These are phyloP conservation scores for Aspergillus hancockii DNA, from an alignment of 495 filamentous ascomycete species.

Conservation along the genomic window DNA sequence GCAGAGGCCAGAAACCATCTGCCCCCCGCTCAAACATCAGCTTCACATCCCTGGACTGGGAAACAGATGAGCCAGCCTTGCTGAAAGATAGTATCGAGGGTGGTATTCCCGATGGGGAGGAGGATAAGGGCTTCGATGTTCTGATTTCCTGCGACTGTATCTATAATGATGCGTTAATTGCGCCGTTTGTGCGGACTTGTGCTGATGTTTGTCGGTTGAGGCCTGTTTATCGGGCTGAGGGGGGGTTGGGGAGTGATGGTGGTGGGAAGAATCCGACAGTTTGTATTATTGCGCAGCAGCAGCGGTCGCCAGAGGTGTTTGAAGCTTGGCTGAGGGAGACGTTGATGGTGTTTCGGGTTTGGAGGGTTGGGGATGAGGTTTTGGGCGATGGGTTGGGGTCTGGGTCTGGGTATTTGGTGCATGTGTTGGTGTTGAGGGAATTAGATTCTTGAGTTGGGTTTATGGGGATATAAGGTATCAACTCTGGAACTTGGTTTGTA, in stretches of 20 bases:
- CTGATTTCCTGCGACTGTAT: slow-evolving; percentile 86
- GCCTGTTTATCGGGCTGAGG: slow-evolving; percentile 21
- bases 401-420: slow-evolving; percentile 49
- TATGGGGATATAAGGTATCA: too few relatives aligned
- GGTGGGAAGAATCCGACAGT: slow-evolving; percentile 47
- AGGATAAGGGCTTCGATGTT: slow-evolving; percentile 51
- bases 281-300: slow-evolving; percentile 81
- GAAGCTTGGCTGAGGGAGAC: slow-evolving; percentile 77
- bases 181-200: slow-evolving; percentile 82
- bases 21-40: slow-evolving; percentile 31
- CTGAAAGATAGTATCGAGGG: slow-evolving; percentile 31
- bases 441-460: background rate
- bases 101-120: slow-evolving; percentile 16
- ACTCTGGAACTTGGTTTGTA: background rate
- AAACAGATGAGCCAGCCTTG: slow-evolving; percentile 35
- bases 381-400: slow-evolving; percentile 56
- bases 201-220: slow-evolving; percentile 70
- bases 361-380: slow-evolving; percentile 69
- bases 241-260: slow-evolving; percentile 1
- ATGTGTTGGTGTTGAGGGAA: slow-evolving; percentile 37
- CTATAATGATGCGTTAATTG: slow-evolving; percentile 82
- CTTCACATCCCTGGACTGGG: slow-evolving; percentile 49
- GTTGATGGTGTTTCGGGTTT: slow-evolving; percentile 64
- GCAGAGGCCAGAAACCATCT: background rate
- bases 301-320: slow-evolving; percentile 81